Evolutionary conservation across 2,329 filamentous ascomycete species (phyloP).

Genomic region (Trichophaea hybrida): DNA sequence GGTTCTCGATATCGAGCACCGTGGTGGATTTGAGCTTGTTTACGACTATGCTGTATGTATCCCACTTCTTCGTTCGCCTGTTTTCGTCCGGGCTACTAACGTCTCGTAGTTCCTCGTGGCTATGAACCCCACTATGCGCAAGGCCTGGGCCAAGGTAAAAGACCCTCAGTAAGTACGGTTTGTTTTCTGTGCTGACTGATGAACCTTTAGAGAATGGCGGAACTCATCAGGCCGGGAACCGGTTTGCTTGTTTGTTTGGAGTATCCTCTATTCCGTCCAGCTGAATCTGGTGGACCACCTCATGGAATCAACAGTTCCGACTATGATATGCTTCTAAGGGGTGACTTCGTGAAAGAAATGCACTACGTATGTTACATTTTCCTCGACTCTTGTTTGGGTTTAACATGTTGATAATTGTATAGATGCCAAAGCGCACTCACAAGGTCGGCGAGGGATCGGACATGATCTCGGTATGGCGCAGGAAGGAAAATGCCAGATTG

Average conservation of each 20-base stretch:
- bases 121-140: constrained; percentile 41
- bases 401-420: not conserved
- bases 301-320: constrained; percentile 28
- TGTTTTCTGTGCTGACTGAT: too few species aligned
- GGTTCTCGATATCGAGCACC: constrained; percentile 17
- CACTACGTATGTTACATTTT: constrained; percentile 19
- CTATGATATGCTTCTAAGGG: constrained; percentile 18
- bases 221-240: constrained; percentile 26
- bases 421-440: constrained; percentile 29
- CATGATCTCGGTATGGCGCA: constrained; percentile 30
- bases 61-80: not conserved
- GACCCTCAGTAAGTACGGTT: too few species aligned
- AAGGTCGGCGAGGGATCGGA: constrained; percentile 30
- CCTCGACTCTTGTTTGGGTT: not conserved
- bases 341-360: constrained; percentile 26
- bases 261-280: constrained; percentile 33
- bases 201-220: constrained; percentile 32
- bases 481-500: constrained; percentile 2
- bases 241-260: constrained; percentile 34
- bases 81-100: not conserved
- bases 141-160: constrained; percentile 37
- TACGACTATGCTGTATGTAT: constrained; percentile 32
- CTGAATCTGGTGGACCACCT: constrained; percentile 30
- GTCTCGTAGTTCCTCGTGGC: constrained; percentile 42
- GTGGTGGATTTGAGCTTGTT: constrained; percentile 36